A percentile compares a stretch with the other conserved stretches of the same genome.
phyloP scores from a whole-genome alignment of 2,329 filamentous ascomycete species.

The Xylaria multiplex region DNA sequence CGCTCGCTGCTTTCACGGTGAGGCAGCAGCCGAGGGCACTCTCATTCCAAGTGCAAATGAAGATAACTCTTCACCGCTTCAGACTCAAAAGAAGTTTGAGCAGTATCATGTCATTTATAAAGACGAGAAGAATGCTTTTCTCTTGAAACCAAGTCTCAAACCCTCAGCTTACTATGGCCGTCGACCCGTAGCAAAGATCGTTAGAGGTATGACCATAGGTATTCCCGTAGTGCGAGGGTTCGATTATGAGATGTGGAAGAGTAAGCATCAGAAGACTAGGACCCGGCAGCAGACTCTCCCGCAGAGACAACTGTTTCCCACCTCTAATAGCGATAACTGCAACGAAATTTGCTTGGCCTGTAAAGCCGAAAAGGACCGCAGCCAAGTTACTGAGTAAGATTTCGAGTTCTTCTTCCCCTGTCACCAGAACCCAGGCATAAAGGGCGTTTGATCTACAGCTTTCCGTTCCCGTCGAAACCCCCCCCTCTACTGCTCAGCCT shows the following conservation, averaged over 20 bases:
- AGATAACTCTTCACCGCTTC: conserved; percentile 54
- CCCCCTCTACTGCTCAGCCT: neutral
- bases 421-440: neutral
- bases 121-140: conserved; percentile 78
- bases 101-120: conserved; percentile 89
- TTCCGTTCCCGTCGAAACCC: neutral
- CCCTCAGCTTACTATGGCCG: conserved; percentile 88
- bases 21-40: conserved; percentile 65
- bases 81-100: conserved; percentile 68
- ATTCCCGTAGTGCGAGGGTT: conserved; percentile 92
- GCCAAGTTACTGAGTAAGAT: conserved; percentile 75
- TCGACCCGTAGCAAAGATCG: conserved; percentile 82
- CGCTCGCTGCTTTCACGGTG: conserved; percentile 67
- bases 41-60: conserved; percentile 46
- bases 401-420: neutral
- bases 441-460: neutral
- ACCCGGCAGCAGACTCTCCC: conserved; percentile 43
- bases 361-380: conserved; percentile 68
- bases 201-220: conserved; percentile 83
- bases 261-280: conserved; percentile 66
- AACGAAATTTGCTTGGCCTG: conserved; percentile 65
- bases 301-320: conserved; percentile 45
- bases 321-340: conserved; percentile 39
- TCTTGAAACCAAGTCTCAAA: conserved; percentile 85
- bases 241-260: conserved; percentile 79